Conservation (phyloP, 75 land plant genomes). For the Selaginella moellendorffii region DNA sequence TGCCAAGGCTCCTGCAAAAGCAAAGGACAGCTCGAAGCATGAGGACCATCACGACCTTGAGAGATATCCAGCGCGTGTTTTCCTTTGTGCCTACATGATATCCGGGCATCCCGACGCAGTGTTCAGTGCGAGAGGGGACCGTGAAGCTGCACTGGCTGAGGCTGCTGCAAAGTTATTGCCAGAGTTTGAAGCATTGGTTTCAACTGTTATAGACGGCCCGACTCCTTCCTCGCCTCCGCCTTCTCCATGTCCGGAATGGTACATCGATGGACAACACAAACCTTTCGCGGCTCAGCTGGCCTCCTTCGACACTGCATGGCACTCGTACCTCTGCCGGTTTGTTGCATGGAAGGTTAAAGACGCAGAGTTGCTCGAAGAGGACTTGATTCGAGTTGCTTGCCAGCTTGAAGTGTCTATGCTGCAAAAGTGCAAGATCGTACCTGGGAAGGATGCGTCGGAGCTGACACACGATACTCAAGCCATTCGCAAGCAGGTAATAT, state of each 20-base stretch:
- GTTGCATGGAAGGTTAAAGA: conserved; percentile 97
- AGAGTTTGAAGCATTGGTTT: conserved; percentile 73
- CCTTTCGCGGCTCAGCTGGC: conserved; percentile 69
- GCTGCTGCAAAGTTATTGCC: conserved; percentile 60
- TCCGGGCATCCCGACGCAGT: conserved; percentile 92
- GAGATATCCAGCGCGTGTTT: conserved; percentile 76
- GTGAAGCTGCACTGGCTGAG: conserved; percentile 50
- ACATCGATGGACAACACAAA: not conserved
- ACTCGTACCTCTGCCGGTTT: conserved; percentile 68
- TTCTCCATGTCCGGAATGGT: conserved; percentile 9
- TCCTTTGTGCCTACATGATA: conserved; percentile 97
- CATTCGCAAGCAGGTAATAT: conserved; percentile 80
- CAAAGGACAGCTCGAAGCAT: conserved; percentile 1
- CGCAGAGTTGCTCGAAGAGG: conserved; percentile 71
- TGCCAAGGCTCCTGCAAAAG: conserved; percentile 11
- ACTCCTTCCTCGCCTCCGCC: too few relatives aligned
- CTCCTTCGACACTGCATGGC: conserved; percentile 83
- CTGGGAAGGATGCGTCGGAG: conserved; percentile 29
- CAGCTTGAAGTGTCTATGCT: conserved; percentile 95
- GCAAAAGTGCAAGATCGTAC: conserved; percentile 65
- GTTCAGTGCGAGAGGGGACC: conserved; percentile 77
- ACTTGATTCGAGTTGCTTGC: conserved; percentile 86
- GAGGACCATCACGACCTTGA: conserved; percentile 24
- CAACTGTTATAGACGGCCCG: conserved; percentile 51
- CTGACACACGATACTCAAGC: conserved; percentile 78